Evolutionary conservation across 2,329 filamentous ascomycete species (phyloP).

Genomic region (Fusarium domesticum): DNA sequence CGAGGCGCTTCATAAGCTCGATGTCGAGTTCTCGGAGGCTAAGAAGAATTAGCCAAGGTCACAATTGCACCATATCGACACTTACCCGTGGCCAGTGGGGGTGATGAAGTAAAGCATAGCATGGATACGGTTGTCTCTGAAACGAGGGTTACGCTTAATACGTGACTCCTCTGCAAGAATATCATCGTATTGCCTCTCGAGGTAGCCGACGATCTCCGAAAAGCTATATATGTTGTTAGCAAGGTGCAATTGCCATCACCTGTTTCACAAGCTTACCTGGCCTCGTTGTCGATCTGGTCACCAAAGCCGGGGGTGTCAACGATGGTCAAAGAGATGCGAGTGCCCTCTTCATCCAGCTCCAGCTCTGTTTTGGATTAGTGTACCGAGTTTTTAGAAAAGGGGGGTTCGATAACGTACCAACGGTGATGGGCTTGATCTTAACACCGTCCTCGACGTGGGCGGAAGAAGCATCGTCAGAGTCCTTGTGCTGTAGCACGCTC

Average conservation of each 20-base stretch:
- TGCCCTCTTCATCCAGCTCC: constrained; percentile 96
- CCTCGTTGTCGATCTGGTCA: constrained; percentile 99
- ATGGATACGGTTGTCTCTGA: constrained; percentile 98
- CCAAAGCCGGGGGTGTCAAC: constrained; percentile 98
- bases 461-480: constrained; percentile 82
- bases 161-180: constrained; percentile 98
- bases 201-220: constrained; percentile 94
- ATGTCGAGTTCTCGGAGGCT: constrained; percentile 98
- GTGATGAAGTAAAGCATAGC: constrained; percentile 99
- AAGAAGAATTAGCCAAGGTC: constrained; percentile 2
- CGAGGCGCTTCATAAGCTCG: constrained; percentile 98
- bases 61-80: neutral
- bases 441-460: constrained; percentile 95
- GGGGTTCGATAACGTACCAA: constrained; percentile 59
- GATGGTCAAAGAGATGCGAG: constrained; percentile 95
- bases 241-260: neutral
- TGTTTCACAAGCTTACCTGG: constrained; percentile 60
- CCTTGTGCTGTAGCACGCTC: constrained; percentile 85
- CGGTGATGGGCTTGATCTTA: constrained; percentile 97
- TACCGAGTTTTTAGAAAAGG: constrained; percentile 24
- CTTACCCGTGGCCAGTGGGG: constrained; percentile 89
- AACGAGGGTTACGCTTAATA: constrained; percentile 99
- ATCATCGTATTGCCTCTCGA: constrained; percentile 99
- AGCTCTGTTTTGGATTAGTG: constrained; percentile 58
- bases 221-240: constrained; percentile 58